phyloP scores from a whole-genome alignment of 1,139 yeast genomes.

The Blastobotrys petasosporus region DNA sequence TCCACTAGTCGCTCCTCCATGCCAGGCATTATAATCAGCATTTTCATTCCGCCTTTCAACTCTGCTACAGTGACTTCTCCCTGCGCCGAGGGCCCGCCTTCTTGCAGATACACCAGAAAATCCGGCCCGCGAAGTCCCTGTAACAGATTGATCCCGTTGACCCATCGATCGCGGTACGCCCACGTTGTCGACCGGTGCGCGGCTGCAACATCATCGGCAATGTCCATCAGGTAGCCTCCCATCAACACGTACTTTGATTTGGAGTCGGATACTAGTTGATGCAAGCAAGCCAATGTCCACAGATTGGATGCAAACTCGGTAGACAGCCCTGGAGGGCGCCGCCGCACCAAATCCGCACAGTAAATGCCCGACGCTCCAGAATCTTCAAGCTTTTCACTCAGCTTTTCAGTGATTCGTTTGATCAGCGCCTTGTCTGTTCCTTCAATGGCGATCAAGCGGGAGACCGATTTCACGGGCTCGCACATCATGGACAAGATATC shows the following conservation, averaged over 20 bases:
- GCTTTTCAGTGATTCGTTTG: conserved; percentile 14
- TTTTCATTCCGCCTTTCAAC: conserved; percentile 21
- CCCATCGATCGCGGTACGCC: conserved; percentile 25
- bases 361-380: conserved; percentile 15
- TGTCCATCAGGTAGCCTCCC: conserved; percentile 27
- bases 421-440: conserved; percentile 24
- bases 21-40: conserved; percentile 25
- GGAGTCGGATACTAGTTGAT: conserved; percentile 21
- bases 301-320: conserved; percentile 23
- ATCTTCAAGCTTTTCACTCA: conserved; percentile 16
- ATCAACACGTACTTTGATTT: conserved; percentile 18
- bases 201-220: conserved; percentile 24
- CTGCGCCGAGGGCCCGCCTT: conserved; percentile 19
- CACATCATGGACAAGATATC: conserved; percentile 26
- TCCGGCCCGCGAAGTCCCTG: conserved; percentile 29
- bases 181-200: conserved; percentile 8
- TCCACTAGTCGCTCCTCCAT: conserved; percentile 22
- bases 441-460: conserved; percentile 25
- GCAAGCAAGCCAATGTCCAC: conserved; percentile 28
- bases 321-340: conserved; percentile 20
- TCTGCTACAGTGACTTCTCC: conserved; percentile 25
- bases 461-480: conserved; percentile 16
- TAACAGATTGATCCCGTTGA: conserved; percentile 22
- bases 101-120: conserved; percentile 23
- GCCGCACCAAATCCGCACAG: conserved; percentile 12